Percentiles rank a stretch among this genome's conserved stretches.
Evolutionary conservation across 805 yeast genomes (phyloP).

Genomic region (Metschnikowia corniflorae): DNA sequence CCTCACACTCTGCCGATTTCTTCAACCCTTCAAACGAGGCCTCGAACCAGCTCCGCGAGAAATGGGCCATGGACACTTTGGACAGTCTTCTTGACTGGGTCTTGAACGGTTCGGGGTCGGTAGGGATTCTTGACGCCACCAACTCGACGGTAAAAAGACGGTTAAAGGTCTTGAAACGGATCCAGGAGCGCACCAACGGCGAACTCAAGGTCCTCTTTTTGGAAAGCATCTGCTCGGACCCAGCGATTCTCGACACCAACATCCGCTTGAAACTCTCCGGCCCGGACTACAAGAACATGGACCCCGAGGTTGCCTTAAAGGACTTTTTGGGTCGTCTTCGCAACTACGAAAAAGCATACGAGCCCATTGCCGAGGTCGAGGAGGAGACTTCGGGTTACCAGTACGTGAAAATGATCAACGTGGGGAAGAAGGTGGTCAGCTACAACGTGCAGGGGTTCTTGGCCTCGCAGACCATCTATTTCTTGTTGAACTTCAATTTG

Average conservation of each 20-base stretch:
- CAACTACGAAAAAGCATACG: slow-evolving; percentile 86
- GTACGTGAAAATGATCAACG: slow-evolving; percentile 93
- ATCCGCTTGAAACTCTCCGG: slow-evolving; percentile 84
- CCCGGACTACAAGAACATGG: slow-evolving; percentile 88
- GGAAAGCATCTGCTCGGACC: slow-evolving; percentile 85
- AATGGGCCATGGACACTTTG: slow-evolving; percentile 95
- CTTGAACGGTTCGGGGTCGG: slow-evolving; percentile 77
- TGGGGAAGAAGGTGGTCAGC: slow-evolving; percentile 90
- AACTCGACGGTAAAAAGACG: slow-evolving; percentile 70
- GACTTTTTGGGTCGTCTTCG: slow-evolving; percentile 76
- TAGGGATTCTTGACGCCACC: slow-evolving; percentile 88
- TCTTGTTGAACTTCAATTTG: slow-evolving; percentile 76
- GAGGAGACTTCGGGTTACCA: slow-evolving; percentile 65
- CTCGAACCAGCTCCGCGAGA: slow-evolving; percentile 68
- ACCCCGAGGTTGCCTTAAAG: slow-evolving; percentile 68
- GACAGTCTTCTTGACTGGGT: slow-evolving; percentile 81
- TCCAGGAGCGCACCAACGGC: slow-evolving; percentile 53
- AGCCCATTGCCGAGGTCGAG: slow-evolving; percentile 80
- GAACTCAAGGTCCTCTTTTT: slow-evolving; percentile 75
- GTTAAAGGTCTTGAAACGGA: slow-evolving; percentile 51
- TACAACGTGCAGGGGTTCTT: slow-evolving; percentile 83
- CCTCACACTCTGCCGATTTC: slow-evolving; percentile 71
- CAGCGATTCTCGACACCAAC: slow-evolving; percentile 73
- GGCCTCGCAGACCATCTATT: slow-evolving; percentile 91
- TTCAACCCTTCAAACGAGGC: slow-evolving; percentile 75